phyloP scores from a whole-genome alignment of 768 basidiomycete genomes.

The Panaeolus cyanescens region DNA sequence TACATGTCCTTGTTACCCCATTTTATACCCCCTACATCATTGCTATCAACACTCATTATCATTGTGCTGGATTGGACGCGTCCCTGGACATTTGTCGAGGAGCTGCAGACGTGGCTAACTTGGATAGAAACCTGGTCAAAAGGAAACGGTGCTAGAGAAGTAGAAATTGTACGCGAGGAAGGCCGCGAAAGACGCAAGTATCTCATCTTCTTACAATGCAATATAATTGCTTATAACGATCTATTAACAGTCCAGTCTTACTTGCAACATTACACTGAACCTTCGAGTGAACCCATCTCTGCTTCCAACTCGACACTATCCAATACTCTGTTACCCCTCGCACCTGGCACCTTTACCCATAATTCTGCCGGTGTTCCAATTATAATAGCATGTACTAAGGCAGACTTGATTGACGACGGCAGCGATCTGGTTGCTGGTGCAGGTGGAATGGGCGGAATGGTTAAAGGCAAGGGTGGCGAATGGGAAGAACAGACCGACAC shows the following conservation, averaged over 20 bases:
- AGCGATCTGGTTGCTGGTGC: slow-evolving; percentile 73
- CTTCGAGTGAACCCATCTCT: slow-evolving; percentile 66
- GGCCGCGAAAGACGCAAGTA: slow-evolving; percentile 78
- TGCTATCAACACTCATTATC: slow-evolving; percentile 76
- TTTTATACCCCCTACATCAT: slow-evolving; percentile 70
- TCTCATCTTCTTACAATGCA: slow-evolving; percentile 1
- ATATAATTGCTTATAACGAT: slow-evolving; percentile 4
- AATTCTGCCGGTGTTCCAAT: slow-evolving; percentile 88
- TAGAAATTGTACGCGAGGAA: slow-evolving; percentile 78
- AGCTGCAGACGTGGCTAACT: slow-evolving; percentile 80
- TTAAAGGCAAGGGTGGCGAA: slow-evolving; percentile 87
- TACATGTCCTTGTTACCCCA: slow-evolving; percentile 75
- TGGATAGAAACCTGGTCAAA: slow-evolving; percentile 87
- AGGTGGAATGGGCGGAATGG: slow-evolving; percentile 82
- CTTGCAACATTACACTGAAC: slow-evolving; percentile 89
- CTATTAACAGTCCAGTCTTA: slow-evolving; percentile 74
- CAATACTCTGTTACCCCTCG: slow-evolving; percentile 77
- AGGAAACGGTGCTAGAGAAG: slow-evolving; percentile 68
- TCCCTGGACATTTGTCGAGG: slow-evolving; percentile 88
- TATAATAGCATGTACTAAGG: slow-evolving; percentile 88
- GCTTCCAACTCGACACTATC: slow-evolving; percentile 60
- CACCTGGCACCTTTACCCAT: slow-evolving; percentile 82
- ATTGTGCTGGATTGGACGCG: slow-evolving; percentile 95
- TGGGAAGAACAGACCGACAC: slow-evolving; percentile 97
- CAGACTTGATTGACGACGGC: slow-evolving; percentile 88